Base-by-base conservation (phyloP, 2,329 filamentous ascomycete species). In the Clarireedia hainanense region DNA sequence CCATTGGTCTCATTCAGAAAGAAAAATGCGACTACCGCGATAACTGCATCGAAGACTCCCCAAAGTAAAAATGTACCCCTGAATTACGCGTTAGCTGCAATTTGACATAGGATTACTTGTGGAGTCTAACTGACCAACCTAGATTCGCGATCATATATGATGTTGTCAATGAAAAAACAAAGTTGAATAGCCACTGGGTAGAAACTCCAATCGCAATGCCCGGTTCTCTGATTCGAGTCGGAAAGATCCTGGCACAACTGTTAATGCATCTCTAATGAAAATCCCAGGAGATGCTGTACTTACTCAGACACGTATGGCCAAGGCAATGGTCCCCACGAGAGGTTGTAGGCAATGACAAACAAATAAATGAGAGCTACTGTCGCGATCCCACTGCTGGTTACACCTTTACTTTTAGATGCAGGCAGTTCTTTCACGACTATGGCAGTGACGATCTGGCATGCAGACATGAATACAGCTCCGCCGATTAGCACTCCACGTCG, bases 1-100 rank as follows among this genome's bases (percentile, higher is more conserved):
- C 83, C 83, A 71, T 85, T 85, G 52, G 84, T 87, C 71, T 86
- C 84, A 60, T 83, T 82, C 60, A 87, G 73, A 65, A 80, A 77
- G 59, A 77, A 76, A 62, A 70, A 80, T 27, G 77, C 71, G 61
- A 77, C 20, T 2, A 67, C 37, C 0, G 69, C 69, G 39, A 77
- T 76, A 40, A 73, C 64, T 17, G 72, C 61, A 59, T 77, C 73
- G 9, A 75, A 72, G 4, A 72, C 54, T 24, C 72, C 74, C 71
- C 74, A 77, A 49, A 77, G 65, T 5, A 76, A 61, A 58, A 76
- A 76, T 0, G 73, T 73, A 6, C 17, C 71, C 71, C 47, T 50
- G 10, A 4, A 34, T 40, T 14, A 17, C 1, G 37, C 37, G 17
- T 47, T 14, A 50, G 46, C 5, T 17, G 15, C 14, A 6, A 48